Conservation (phyloP, 2,329 filamentous ascomycete species). For the Sporothrix pallida region DNA sequence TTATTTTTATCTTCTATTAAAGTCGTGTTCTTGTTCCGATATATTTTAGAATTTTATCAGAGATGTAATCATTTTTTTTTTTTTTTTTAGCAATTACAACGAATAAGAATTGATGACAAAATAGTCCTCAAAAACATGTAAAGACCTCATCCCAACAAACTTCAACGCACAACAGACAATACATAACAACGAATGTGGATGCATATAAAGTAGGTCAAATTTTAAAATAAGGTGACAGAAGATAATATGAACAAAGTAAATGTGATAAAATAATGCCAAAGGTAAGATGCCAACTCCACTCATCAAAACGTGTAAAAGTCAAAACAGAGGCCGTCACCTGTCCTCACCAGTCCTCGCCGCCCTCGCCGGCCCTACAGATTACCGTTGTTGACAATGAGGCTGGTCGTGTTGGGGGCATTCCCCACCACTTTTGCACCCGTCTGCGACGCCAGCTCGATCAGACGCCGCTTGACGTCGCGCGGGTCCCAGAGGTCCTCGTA, state of each 20-base stretch:
- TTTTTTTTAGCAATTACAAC: neutral
- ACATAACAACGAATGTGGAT: neutral
- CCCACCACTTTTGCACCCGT: conserved; percentile 53
- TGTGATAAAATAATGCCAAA: neutral
- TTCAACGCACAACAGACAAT: neutral
- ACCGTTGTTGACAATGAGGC: conserved; percentile 64
- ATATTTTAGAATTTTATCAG: neutral
- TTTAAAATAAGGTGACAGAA: neutral
- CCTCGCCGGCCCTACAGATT: conserved; percentile 39
- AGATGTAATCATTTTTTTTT: neutral
- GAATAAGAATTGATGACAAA: neutral
- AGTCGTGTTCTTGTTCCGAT: neutral
- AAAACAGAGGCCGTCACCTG: neutral
- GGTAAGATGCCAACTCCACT: conserved; percentile 10
- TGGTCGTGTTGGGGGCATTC: conserved; percentile 55
- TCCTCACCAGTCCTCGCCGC: too few relatives aligned
- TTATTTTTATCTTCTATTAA: neutral
- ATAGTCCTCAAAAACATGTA: too few relatives aligned
- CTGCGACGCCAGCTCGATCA: conserved; percentile 61
- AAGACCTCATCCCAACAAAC: too few relatives aligned
- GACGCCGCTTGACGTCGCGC: conserved; percentile 66
- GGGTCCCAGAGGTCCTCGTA: conserved; percentile 50
- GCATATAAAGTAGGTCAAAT: neutral
- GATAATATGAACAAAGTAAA: neutral
- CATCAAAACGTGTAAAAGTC: neutral